phyloP scores from a whole-genome alignment of 352 stramenopile genomes.

The Pythium sukuiense region DNA sequence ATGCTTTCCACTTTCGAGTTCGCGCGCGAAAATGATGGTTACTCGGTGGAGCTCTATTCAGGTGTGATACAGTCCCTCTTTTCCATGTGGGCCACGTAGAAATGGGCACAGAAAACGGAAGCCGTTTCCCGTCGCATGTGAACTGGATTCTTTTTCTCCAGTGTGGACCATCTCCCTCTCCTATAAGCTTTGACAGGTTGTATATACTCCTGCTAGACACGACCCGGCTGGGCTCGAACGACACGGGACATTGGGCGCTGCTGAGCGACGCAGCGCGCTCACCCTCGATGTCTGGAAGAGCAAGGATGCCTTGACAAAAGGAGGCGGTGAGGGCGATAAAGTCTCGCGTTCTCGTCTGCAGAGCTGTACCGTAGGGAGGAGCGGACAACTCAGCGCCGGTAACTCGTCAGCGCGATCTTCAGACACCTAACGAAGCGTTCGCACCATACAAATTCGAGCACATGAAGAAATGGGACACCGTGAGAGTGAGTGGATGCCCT shows the following conservation, averaged over 20 bases:
- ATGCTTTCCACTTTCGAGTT: not conserved
- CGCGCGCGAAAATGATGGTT: slow-evolving; percentile 1
- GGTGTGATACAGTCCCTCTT: not conserved
- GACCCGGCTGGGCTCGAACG: not conserved
- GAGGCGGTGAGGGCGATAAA: not conserved
- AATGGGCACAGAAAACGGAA: not conserved
- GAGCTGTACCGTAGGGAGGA: not conserved
- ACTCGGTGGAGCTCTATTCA: not conserved
- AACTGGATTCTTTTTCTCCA: slow-evolving; percentile 29
- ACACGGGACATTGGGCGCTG: not conserved
- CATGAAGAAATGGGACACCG: not conserved
- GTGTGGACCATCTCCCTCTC: not conserved
- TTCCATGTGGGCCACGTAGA: slow-evolving; percentile 8
- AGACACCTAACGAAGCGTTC: not conserved
- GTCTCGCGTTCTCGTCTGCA: not conserved
- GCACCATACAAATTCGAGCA: not conserved
- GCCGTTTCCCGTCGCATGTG: slow-evolving; percentile 23
- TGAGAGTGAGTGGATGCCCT: not conserved
- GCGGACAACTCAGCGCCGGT: not conserved
- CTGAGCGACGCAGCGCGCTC: not conserved
- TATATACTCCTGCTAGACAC: slow-evolving; percentile 3
- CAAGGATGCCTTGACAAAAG: not conserved
- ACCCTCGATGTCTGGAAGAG: not conserved
- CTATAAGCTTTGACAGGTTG: slow-evolving; percentile 16
- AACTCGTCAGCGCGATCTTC: not conserved